Evolutionary conservation across 257 asterid species (phyloP).

Genomic region (Primulina huaijiensis): DNA sequence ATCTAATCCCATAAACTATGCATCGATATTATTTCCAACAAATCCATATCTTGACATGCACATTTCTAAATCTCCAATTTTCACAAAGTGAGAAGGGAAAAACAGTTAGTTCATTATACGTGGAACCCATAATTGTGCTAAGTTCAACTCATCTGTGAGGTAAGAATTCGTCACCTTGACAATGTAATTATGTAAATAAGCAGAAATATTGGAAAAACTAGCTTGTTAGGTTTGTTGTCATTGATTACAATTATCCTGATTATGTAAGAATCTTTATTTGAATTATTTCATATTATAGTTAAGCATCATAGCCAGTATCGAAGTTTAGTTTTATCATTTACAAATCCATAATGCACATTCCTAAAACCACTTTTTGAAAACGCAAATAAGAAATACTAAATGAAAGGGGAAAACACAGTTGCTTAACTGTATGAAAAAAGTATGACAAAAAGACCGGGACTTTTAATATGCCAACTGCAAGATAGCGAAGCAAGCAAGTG

Average conservation of each 20-base stretch:
- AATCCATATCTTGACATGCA: too few relatives aligned
- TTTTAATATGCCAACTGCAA: slow-evolving; percentile 15
- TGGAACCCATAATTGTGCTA: not conserved
- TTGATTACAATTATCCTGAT: not conserved
- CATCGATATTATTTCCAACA: too few relatives aligned
- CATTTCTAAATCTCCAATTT: too few relatives aligned
- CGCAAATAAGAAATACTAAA: not conserved
- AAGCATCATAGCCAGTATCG: not conserved
- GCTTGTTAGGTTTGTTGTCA: too few relatives aligned
- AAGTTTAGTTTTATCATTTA: not conserved
- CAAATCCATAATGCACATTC: not conserved
- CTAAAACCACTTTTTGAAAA: not conserved
- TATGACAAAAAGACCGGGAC: slow-evolving; percentile 15
- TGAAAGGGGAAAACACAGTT: not conserved
- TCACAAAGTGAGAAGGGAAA: not conserved
- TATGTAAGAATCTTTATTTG: too few relatives aligned
- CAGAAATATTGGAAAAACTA: not conserved
- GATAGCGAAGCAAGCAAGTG: slow-evolving; percentile 23
- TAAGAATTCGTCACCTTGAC: not conserved
- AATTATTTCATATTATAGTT: too few relatives aligned
- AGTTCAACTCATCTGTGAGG: not conserved
- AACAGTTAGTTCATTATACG: not conserved
- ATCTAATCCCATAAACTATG: too few relatives aligned
- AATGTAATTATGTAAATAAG: not conserved
- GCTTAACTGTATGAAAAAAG: slow-evolving; percentile 8